These are phyloP conservation scores for Erigeron philadelphicus DNA, from an alignment of 140 eudicot species.

Conservation along the genomic window DNA sequence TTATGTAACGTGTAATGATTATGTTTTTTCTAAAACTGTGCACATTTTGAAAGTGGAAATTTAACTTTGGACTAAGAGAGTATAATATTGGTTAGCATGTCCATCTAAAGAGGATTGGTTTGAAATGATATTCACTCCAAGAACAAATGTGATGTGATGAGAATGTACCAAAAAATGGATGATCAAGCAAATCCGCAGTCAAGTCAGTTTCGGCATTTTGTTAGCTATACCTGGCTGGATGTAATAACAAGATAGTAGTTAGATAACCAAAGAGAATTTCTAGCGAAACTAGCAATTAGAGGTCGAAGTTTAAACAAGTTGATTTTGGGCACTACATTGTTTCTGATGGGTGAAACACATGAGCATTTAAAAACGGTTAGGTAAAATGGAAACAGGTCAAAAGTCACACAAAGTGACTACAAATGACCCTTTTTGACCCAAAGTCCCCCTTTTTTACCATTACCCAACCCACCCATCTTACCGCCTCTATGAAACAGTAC, in stretches of 20 bases:
- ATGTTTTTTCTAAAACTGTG: too few relatives aligned
- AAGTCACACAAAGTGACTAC: background rate
- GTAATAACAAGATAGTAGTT: background rate
- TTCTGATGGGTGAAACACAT: background rate
- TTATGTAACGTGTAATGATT: too few relatives aligned
- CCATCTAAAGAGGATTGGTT: background rate
- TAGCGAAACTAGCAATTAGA: background rate
- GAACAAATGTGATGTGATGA: background rate
- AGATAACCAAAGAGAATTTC: background rate
- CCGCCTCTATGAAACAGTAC: background rate
- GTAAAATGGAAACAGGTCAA: background rate
- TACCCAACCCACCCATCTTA: background rate
- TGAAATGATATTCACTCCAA: background rate
- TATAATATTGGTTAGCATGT: too few relatives aligned
- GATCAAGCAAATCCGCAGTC: constrained; percentile 1
- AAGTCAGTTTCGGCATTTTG: background rate
- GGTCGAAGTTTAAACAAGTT: background rate
- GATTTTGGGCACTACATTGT: background rate
- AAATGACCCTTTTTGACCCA: background rate
- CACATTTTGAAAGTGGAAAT: too few relatives aligned
- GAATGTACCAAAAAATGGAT: constrained; percentile 16
- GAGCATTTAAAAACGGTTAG: background rate
- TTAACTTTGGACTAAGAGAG: too few relatives aligned
- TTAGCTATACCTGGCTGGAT: background rate
- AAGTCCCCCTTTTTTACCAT: background rate